Evolutionary conservation across 495 filamentous ascomycete genomes (phyloP), one percentile per base, ranked within the genome.

Genomic region (Pseudomonodictys pantanalensis): DNA sequence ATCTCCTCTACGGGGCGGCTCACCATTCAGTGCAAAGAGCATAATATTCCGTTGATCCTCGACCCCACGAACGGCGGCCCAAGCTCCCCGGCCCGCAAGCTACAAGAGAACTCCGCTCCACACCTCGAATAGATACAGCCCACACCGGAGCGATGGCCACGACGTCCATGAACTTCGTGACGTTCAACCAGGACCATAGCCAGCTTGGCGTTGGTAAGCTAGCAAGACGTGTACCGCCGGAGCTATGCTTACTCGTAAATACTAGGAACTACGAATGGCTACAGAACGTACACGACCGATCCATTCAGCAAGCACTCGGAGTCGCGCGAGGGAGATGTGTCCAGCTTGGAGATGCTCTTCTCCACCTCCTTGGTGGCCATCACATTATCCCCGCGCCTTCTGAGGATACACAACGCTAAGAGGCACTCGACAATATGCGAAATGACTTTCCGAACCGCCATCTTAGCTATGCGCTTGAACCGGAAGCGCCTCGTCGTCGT

Each of bases 151-250:
- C 47, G 6, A 28, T 30, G 3, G 17, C 15, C 20, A 63, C 58
- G 60, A 33, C 52, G 42, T 44, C 60, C 1, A 92, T 98, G 81
- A 98, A 97, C 72, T 98, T 92, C 71, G 89, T 98, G 68, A 97
- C 91, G 17, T 98, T 97, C 76, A 98, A 98, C 75, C 93, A 98
- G 77, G 93, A 98, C 80, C 89, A 95, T 79, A 95, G 89, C 80
- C 90, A 91, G 71, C 78, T 98, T 58, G 93, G 92, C 76, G 90
- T 96, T 62, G 92, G 90, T 89, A 77, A 63, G 86, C 69, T 51
- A 18, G 10, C 33, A 50, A 20, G 20, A 8, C 5, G 17, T 24
- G 22, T 20, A 12, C 2, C 4, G 26, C 10, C 10, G 29, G 35
- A 11, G 17, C 6, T 15, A 35, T 15, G 17, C 42, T 60, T 20